These are phyloP conservation scores for Primulina tabacum DNA, from an alignment of 257 asterid species.

Conservation along the genomic window DNA sequence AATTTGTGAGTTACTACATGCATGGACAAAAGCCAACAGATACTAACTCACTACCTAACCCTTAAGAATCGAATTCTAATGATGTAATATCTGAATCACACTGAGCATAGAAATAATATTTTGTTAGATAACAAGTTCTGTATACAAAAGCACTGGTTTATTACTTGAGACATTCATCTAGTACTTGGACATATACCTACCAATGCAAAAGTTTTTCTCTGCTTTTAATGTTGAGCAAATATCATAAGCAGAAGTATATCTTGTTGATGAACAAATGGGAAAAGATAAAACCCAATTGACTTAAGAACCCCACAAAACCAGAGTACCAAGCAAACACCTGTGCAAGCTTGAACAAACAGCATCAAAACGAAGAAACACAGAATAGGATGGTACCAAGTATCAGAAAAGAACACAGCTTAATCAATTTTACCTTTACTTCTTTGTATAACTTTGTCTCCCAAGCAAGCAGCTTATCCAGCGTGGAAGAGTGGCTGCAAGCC, in stretches of 20 bases:
- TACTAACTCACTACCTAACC: background rate
- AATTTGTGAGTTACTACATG: background rate
- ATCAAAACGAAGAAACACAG: slow-evolving; percentile 3
- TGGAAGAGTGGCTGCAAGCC: slow-evolving; percentile 67
- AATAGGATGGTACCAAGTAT: slow-evolving; percentile 10
- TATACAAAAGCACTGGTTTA: background rate
- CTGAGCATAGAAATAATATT: background rate
- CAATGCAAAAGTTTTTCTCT: background rate
- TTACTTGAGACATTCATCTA: background rate
- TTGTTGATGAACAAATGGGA: background rate
- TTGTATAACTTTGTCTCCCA: slow-evolving; percentile 94
- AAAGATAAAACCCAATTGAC: too few species aligned
- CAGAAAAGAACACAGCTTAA: background rate
- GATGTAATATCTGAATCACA: background rate
- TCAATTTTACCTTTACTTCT: slow-evolving; percentile 85
- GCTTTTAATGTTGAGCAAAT: too few species aligned
- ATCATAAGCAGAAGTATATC: too few species aligned
- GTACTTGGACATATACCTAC: background rate
- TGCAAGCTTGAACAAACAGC: background rate
- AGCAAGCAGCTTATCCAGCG: slow-evolving; percentile 67
- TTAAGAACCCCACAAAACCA: background rate
- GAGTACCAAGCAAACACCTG: background rate
- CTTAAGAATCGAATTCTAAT: too few species aligned
- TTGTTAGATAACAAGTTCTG: background rate
- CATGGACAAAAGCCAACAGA: background rate